phyloP scores from a whole-genome alignment of 371 early-diverging fungal species.

The Syncephalastrum sp. region DNA sequence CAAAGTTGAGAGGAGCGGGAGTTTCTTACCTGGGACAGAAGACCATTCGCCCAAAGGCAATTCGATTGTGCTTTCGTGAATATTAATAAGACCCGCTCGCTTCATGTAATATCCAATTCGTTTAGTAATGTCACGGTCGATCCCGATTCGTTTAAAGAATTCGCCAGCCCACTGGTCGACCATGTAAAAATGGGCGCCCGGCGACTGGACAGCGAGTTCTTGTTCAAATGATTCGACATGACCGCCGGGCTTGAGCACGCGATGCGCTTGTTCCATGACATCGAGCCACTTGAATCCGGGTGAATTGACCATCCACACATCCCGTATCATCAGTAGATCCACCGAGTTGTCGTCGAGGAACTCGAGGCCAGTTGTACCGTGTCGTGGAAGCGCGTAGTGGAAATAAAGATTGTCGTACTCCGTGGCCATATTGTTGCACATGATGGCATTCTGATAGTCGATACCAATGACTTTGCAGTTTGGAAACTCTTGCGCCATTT shows the following conservation, averaged over 20 bases:
- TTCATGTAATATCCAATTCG: slow-evolving; percentile 1
- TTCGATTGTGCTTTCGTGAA: slow-evolving; percentile 15
- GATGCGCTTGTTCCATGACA: slow-evolving; percentile 18
- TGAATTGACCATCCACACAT: slow-evolving; percentile 22
- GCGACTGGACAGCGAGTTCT: slow-evolving; percentile 12
- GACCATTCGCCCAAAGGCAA: slow-evolving; percentile 21
- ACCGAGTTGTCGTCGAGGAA: slow-evolving; percentile 14
- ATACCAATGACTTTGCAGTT: slow-evolving; percentile 26
- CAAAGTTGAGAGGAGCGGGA: too few species aligned
- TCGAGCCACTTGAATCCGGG: slow-evolving; percentile 21
- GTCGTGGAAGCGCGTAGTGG: slow-evolving; percentile 5
- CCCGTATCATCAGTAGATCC: slow-evolving; percentile 25
- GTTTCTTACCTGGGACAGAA: slow-evolving; percentile 13
- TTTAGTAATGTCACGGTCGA: slow-evolving; percentile 6
- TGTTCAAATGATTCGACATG: slow-evolving; percentile 16
- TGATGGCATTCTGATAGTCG: slow-evolving; percentile 14
- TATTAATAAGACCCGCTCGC: slow-evolving; percentile 6
- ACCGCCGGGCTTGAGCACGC: slow-evolving; percentile 32
- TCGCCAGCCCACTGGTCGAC: slow-evolving; percentile 10
- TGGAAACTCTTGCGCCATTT: slow-evolving; percentile 38
- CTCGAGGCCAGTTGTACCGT: slow-evolving; percentile 20
- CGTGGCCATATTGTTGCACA: too few species aligned
- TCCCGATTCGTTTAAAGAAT: slow-evolving; percentile 7
- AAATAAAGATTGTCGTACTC: slow-evolving; percentile 19
- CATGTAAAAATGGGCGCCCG: slow-evolving; percentile 10